Evolutionary conservation across 2,329 filamentous ascomycete species (phyloP).

Genomic region (Cercospora zeina): DNA sequence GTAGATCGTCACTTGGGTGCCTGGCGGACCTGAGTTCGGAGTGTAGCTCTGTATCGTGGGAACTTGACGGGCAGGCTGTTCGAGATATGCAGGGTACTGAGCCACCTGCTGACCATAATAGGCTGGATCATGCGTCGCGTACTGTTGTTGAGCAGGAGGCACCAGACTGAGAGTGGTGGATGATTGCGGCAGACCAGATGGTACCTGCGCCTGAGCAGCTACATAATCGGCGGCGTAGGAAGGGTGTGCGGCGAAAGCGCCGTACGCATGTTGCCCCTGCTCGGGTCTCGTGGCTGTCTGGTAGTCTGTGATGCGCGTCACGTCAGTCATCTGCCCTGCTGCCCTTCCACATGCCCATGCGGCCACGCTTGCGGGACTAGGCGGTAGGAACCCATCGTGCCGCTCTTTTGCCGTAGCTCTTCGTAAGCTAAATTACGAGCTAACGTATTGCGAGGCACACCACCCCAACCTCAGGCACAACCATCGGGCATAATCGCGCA

Average conservation of each 20-base stretch:
- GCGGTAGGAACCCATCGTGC: conserved; percentile 19
- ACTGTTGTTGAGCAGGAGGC: conserved; percentile 43
- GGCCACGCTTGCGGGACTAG: conserved; percentile 25
- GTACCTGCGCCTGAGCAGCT: conserved; percentile 51
- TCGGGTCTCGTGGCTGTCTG: conserved; percentile 63
- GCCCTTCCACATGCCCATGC: conserved; percentile 31
- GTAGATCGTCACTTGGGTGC: conserved; percentile 71
- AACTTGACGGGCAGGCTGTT: conserved; percentile 58
- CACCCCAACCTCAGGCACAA: conserved; percentile 17
- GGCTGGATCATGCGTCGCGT: conserved; percentile 53
- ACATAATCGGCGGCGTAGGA: conserved; percentile 53
- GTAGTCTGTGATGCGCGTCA: conserved; percentile 48
- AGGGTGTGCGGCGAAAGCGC: conserved; percentile 51
- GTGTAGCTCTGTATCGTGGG: conserved; percentile 68
- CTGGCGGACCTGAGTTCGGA: conserved; percentile 67
- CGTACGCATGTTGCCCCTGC: conserved; percentile 53
- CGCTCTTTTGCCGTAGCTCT: conserved; percentile 16
- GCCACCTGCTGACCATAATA: conserved; percentile 56
- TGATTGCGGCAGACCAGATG: conserved; percentile 50
- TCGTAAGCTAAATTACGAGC: conserved; percentile 17
- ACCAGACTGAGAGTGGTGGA: conserved; percentile 50
- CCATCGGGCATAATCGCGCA: conserved; percentile 10
- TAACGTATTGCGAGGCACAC: conserved; percentile 20
- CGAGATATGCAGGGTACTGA: conserved; percentile 66
- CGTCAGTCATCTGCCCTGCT: conserved; percentile 48